phyloP scores from a whole-genome alignment of 73 alveolate genomes.

The Paramecium primaurelia region DNA sequence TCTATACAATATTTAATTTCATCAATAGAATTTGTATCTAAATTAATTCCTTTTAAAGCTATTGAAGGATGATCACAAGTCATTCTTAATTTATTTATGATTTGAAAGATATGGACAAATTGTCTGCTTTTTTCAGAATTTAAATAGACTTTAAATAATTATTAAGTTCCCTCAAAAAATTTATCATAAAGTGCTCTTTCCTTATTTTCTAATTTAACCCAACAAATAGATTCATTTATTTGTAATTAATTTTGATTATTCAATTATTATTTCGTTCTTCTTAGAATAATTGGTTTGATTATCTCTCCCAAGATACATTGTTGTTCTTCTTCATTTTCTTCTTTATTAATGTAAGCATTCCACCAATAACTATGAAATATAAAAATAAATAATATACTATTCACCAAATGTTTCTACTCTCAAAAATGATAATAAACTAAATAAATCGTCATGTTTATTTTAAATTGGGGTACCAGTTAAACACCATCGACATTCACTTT shows the following conservation, averaged over 20 bases:
- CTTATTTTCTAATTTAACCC: neutral
- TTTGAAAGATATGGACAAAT: conserved; percentile 34
- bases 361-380: conserved; percentile 47
- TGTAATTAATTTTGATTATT: neutral
- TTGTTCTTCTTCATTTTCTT: conserved; percentile 33
- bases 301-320: conserved; percentile 8
- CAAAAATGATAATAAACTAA: neutral
- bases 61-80: conserved; percentile 42
- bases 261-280: conserved; percentile 20
- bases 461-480: conserved; percentile 58
- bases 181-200: neutral
- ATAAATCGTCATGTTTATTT: conserved; percentile 49
- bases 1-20: neutral
- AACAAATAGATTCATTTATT: neutral
- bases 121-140: neutral
- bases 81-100: conserved; percentile 44
- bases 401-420: conserved; percentile 52
- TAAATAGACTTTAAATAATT: neutral
- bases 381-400: neutral
- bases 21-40: neutral
- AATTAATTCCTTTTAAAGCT: neutral
- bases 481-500: conserved; percentile 48
- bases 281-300: conserved; percentile 38
- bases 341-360: conserved; percentile 3
- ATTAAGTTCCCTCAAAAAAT: neutral